Percentiles rank a stretch among this genome's conserved stretches.
phyloP scores from a whole-genome alignment of 2,329 filamentous ascomycete species.

The Curvularia sp. region DNA sequence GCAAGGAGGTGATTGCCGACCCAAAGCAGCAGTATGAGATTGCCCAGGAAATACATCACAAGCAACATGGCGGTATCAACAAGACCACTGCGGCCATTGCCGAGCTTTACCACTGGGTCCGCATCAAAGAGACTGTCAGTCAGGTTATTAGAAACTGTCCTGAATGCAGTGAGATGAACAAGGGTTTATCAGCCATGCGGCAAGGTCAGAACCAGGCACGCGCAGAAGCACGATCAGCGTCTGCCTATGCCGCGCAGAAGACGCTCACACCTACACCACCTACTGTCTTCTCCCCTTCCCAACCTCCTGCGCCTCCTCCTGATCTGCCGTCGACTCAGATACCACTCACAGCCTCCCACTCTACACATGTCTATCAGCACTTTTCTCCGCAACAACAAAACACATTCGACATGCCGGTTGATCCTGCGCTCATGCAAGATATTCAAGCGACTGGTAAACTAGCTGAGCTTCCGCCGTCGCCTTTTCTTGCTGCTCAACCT shows the following conservation, averaged over 20 bases:
- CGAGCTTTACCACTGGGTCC: conserved; percentile 94
- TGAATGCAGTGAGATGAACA: conserved; percentile 78
- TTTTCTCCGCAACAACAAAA: conserved; percentile 49
- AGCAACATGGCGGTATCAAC: conserved; percentile 91
- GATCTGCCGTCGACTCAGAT: conserved; percentile 40
- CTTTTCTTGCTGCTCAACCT: conserved; percentile 40
- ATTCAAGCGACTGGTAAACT: conserved; percentile 26
- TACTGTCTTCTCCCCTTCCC: conserved; percentile 15
- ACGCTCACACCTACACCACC: conserved; percentile 23
- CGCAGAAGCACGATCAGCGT: conserved; percentile 16
- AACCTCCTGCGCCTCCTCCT: conserved; percentile 10
- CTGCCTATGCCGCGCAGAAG: conserved; percentile 16
- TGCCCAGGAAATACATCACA: conserved; percentile 75
- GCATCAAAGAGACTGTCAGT: conserved; percentile 96
- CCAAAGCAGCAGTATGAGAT: conserved; percentile 90
- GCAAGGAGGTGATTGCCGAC: conserved; percentile 95
- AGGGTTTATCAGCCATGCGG: conserved; percentile 39
- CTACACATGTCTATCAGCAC: conserved; percentile 27
- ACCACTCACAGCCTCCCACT: conserved; percentile 41
- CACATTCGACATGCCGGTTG: conserved; percentile 61
- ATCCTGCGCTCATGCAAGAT: conserved; percentile 66
- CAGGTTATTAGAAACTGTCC: conserved; percentile 91
- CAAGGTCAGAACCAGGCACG: conserved; percentile 27
- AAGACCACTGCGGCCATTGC: conserved; percentile 95
- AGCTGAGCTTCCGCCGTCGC: conserved; percentile 44